A percentile compares a stretch with the other conserved stretches of the same genome.
phyloP scores from a whole-genome alignment of 2,329 filamentous ascomycete species.

The Aureobasidium melanogenum region DNA sequence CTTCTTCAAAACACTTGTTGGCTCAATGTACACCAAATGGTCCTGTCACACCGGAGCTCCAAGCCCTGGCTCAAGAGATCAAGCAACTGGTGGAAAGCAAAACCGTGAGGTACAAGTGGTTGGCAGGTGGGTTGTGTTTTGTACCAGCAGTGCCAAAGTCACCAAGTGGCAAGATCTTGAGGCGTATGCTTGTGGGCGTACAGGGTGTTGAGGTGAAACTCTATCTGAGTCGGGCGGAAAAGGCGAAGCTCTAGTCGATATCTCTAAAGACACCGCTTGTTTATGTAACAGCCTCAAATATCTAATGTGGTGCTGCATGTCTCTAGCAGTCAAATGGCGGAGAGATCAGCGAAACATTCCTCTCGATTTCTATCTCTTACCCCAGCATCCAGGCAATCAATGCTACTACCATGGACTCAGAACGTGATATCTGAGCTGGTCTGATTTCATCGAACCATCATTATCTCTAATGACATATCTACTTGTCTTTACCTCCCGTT shows the following conservation, averaged over 20 bases:
- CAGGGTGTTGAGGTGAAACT: slow-evolving; percentile 29
- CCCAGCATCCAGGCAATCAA: too few species aligned
- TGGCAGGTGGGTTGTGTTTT: slow-evolving; percentile 25
- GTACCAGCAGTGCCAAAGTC: slow-evolving; percentile 24
- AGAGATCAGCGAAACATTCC: too few species aligned
- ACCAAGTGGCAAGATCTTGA: slow-evolving; percentile 24
- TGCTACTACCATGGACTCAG: too few species aligned
- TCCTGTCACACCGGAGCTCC: slow-evolving; percentile 25
- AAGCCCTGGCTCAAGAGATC: slow-evolving; percentile 30
- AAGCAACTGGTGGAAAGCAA: slow-evolving; percentile 35
- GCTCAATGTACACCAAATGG: slow-evolving; percentile 29
- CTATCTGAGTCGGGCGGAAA: slow-evolving; percentile 23
- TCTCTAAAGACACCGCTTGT: background rate
- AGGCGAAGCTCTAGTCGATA: slow-evolving; percentile 32
- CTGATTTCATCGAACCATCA: too few species aligned
- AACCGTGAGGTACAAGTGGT: slow-evolving; percentile 39
- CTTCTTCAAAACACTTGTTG: background rate
- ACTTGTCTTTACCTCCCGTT: too few species aligned
- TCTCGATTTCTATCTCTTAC: too few species aligned
- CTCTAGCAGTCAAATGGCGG: too few species aligned
- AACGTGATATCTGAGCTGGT: too few species aligned
- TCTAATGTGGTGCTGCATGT: too few species aligned
- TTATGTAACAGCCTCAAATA: background rate
- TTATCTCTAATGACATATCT: too few species aligned
- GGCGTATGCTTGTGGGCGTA: slow-evolving; percentile 27